Evolutionary conservation across 2,329 filamentous ascomycete genomes (phyloP), one percentile per base, ranked within the genome.

Genomic region (Hypomyces perniciosus): DNA sequence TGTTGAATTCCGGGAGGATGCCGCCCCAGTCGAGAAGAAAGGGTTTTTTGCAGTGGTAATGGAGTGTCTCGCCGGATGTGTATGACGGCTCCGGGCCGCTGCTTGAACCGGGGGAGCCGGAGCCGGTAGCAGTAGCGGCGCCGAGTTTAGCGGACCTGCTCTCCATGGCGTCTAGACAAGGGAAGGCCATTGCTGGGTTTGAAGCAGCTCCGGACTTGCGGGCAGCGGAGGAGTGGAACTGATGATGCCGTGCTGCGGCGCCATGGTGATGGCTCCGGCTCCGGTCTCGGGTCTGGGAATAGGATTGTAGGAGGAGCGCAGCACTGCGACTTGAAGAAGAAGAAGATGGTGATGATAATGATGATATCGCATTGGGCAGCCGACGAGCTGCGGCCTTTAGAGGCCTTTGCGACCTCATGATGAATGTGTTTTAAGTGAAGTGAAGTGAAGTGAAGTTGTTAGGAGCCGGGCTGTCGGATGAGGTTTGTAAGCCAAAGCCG

Each of bases 21-120:
- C 93, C 93, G 54, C 93, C 93, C 89, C 95, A 97, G 71, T 99
- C 93, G 28, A 97, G 82, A 3, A 91, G 74, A 12, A 97, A 73
- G 0, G 90, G 84, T 26, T 89, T 77, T 6, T 78, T 62, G 60
- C 85, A 93, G 64, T 84, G 84, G 69, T 88, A 96, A 30, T 74
- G 79, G 57, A 88, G 79, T 46, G 93, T 91, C n/a, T 82, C 83
- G 51, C 93, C 93, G 42, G 87, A 86, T 0, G 92, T 96, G 69
- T 99, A 99, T 1, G 90, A 90, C 0, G 93, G 93, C 65, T 99
- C 93, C 1, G 92, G 92, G 0, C 92, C 92, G 43, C 30, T 28
- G 44, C 30, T 20, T 7, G 44, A 13, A 6, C 50, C 75, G 74
- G 8, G 41, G 20, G 20, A 20, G 45, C 20, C 39, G 38, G 37